These are phyloP conservation scores for Apostasia shenzhenica DNA, from an alignment of 106 monocot genomes.

Conservation along the genomic window DNA sequence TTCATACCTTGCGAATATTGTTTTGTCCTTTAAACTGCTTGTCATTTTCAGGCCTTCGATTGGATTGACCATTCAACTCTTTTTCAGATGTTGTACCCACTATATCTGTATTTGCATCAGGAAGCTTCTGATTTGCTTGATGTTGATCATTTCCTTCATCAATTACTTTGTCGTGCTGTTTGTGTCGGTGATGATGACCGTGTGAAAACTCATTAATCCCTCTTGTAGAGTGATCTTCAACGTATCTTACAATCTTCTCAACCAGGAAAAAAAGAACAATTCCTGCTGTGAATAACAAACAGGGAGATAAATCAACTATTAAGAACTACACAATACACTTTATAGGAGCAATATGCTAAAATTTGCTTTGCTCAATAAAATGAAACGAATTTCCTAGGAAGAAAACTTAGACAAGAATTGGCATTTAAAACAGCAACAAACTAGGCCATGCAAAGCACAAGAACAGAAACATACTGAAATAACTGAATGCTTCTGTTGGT, in stretches of 20 bases:
- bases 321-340: background rate
- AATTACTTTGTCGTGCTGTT: constrained; percentile 31
- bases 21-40: constrained; percentile 18
- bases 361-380: too few species aligned
- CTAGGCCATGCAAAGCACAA: too few species aligned
- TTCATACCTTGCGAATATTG: constrained; percentile 47
- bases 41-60: constrained; percentile 15
- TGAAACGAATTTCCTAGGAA: too few species aligned
- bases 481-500: too few species aligned
- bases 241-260: constrained; percentile 94
- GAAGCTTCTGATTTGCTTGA: constrained; percentile 4
- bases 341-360: too few species aligned
- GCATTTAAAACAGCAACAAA: too few species aligned
- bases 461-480: too few species aligned
- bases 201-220: constrained; percentile 24
- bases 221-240: constrained; percentile 63
- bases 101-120: constrained; percentile 13
- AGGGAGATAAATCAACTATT: background rate
- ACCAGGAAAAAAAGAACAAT: constrained; percentile 88
- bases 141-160: constrained; percentile 22
- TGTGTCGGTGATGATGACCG: constrained; percentile 61
- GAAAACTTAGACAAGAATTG: too few species aligned
- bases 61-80: constrained; percentile 14
- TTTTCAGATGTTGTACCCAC: constrained; percentile 1
- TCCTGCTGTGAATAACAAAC: constrained; percentile 46